phyloP scores from a whole-genome alignment of 192 early-diverging fungal species.

The Ambispora gerdemannii region DNA sequence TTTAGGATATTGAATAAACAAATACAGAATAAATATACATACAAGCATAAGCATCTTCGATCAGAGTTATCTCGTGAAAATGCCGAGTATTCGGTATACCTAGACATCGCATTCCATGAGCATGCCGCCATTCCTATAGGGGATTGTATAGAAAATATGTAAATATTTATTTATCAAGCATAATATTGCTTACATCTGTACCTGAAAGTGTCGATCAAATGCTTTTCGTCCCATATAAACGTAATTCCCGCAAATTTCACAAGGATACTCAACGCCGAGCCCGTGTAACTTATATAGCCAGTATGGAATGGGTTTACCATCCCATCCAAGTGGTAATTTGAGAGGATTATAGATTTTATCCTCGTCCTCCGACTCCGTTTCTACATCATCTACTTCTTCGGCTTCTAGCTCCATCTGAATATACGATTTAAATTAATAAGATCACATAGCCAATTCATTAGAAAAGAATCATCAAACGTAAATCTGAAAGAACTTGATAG shows the following conservation, averaged over 20 bases:
- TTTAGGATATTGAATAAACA: not conserved
- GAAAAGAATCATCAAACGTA: too few species aligned
- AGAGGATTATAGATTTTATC: constrained; percentile 96
- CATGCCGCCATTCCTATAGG: constrained; percentile 79
- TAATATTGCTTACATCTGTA: not conserved
- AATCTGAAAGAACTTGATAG: too few species aligned
- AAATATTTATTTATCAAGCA: too few species aligned
- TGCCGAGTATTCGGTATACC: constrained; percentile 90
- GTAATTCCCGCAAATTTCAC: constrained; percentile 95
- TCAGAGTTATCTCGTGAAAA: constrained; percentile 87
- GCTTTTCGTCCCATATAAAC: constrained; percentile 96
- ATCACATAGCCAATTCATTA: too few species aligned
- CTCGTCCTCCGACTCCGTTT: constrained; percentile 70
- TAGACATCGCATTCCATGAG: constrained; percentile 87
- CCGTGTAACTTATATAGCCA: constrained; percentile 99
- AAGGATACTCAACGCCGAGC: constrained; percentile 88
- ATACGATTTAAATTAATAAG: constrained; percentile 5
- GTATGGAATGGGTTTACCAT: constrained; percentile 98
- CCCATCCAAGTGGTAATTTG: constrained; percentile 94
- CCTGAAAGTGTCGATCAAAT: constrained; percentile 91
- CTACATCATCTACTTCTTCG: constrained; percentile 64
- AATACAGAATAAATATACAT: constrained; percentile 37
- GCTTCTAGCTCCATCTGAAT: constrained; percentile 62
- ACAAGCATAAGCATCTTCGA: constrained; percentile 87
- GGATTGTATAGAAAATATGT: not conserved